Evolutionary conservation across 257 asterid species (phyloP), one percentile per base, ranked within the genome.

Genomic region (Rehmannia glutinosa): DNA sequence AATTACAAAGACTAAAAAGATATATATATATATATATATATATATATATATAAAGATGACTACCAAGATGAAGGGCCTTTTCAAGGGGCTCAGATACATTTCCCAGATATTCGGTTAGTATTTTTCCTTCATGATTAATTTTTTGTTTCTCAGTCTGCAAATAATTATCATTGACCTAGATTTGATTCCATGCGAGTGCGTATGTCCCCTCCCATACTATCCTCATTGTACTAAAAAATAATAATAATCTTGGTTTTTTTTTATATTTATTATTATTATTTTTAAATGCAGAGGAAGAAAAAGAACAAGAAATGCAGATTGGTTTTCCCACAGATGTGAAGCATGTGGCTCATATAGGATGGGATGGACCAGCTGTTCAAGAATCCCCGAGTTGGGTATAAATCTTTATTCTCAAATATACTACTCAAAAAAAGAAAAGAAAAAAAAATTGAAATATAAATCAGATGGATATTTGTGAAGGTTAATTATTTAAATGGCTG

Each of bases 301-400:
- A 87, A 75, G 87, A 85, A 64, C 72, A 77, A 24, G 88, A 87
- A 3, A 82, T 94, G 33, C 85, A 91, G 78, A 94, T 94, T 80
- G 99, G 97, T 21, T 72, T 83, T 13, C 99, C 97, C 55, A 91
- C 97, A 52, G 97, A 94, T 75, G 99, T 94, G 68, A 94, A 94
- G 82, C 99, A 94, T 71, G 97, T 94, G 51, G 97, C 97, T 70
- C 99, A 94, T 57, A 93, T 93, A 6, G 98, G 98, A 65, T 86
- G 93, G 91, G 97, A 92, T 75, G 98, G 97, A 17, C 87, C 97
- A 30, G 43, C 24, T 23, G 58, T 11, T 51, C 13, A 80, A 36
- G 95, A 82, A 27, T 45, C 75, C 63, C 97, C 97, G 12, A 87
- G 88, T 82, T 92, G 97, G 98, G 98, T 74, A 69, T 3, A 9